Evolutionary conservation across 306 rosid species (phyloP).

Genomic region (Rosa chinensis): DNA sequence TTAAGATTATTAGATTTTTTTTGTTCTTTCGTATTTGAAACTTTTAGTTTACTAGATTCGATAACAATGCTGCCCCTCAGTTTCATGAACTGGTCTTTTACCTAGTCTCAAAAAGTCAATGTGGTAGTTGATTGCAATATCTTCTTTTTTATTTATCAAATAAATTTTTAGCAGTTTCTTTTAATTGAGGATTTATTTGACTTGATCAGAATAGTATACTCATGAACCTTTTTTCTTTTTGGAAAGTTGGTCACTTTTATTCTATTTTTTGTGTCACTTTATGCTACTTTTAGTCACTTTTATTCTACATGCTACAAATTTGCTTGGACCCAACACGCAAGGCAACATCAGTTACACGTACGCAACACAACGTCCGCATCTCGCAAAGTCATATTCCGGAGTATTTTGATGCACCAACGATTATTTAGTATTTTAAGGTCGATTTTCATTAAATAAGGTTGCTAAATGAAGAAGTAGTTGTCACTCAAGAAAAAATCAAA

Average conservation of each 20-base stretch:
- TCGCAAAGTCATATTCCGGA: too few species aligned
- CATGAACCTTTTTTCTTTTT: background rate
- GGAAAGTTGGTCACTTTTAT: background rate
- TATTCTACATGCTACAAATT: background rate
- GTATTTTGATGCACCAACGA: too few species aligned
- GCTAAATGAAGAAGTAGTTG: too few species aligned
- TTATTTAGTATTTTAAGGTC: too few species aligned
- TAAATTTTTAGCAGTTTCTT: background rate
- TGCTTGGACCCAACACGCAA: background rate
- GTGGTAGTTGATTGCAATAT: background rate
- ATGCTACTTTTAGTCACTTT: background rate
- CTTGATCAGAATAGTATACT: background rate
- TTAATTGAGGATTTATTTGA: background rate
- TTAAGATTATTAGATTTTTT: background rate
- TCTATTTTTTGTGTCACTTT: background rate
- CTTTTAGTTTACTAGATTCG: background rate
- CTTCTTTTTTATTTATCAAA: background rate
- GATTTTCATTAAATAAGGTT: too few species aligned
- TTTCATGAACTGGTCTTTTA: constrained; percentile 9
- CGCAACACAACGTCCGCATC: background rate
- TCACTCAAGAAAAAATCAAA: too few species aligned
- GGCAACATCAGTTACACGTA: background rate
- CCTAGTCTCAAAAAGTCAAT: background rate
- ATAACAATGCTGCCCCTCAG: background rate
- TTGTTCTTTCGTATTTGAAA: background rate